phyloP scores from a whole-genome alignment of 176 grass and related monocot species.

The Juncus effusus region DNA sequence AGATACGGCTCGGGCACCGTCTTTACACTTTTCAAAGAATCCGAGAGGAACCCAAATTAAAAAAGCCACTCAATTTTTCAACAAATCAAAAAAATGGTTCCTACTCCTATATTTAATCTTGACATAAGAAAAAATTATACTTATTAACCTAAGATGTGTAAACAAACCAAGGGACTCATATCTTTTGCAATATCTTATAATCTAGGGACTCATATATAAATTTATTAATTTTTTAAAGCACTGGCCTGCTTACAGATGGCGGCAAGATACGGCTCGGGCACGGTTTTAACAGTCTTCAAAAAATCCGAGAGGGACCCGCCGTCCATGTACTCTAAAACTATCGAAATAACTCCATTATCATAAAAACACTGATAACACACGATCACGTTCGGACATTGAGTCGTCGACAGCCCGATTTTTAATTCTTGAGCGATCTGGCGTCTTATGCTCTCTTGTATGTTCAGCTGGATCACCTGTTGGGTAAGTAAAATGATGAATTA shows the following conservation, averaged over 20 bases:
- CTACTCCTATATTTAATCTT: too few species aligned
- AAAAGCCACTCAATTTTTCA: too few species aligned
- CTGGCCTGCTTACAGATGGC: constrained; percentile 96
- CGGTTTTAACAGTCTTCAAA: constrained; percentile 66
- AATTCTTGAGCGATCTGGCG: constrained; percentile 78
- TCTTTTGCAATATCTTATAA: too few species aligned
- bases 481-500: too few species aligned
- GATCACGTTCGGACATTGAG: constrained; percentile 67
- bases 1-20: constrained; percentile 86
- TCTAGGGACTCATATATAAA: too few species aligned
- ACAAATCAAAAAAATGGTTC: too few species aligned
- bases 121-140: too few species aligned
- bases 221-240: constrained; percentile 21
- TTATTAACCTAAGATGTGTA: too few species aligned
- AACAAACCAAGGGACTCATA: too few species aligned
- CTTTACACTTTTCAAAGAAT: constrained; percentile 75
- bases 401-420: constrained; percentile 71
- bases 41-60: constrained; percentile 48
- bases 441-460: constrained; percentile 67
- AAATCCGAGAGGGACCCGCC: constrained; percentile 83
- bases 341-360: constrained; percentile 77
- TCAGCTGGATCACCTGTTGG: constrained; percentile 78
- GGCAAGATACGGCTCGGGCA: constrained; percentile 86
- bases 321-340: constrained; percentile 98
- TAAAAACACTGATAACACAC: constrained; percentile 87